Percentiles rank a stretch among this genome's conserved stretches.
Conservation (phyloP, 768 basidiomycete species). For the Phanerodontia chrysosporium region DNA sequence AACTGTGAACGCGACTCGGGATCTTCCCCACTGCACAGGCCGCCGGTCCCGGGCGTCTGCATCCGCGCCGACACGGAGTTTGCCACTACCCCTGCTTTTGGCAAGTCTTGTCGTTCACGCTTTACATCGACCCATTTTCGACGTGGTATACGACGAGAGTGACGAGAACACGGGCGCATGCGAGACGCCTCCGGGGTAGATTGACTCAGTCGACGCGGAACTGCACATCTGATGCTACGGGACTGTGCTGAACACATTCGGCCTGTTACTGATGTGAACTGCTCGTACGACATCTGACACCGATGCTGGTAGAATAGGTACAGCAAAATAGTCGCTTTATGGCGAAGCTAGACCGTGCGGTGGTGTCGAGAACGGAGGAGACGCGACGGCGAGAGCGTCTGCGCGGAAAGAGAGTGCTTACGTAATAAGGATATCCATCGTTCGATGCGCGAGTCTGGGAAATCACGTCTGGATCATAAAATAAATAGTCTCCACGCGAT, state of each 20-base stretch:
- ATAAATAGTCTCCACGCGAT: conserved; percentile 12
- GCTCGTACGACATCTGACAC: no score
- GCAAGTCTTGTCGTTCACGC: neutral
- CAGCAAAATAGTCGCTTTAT: no score
- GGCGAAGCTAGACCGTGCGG: neutral
- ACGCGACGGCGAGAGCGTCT: conserved; percentile 1
- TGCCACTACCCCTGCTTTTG: neutral
- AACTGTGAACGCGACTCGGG: conserved; percentile 3
- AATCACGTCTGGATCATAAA: neutral
- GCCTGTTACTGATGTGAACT: no score
- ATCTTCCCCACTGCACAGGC: neutral
- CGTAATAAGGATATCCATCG: conserved; percentile 10
- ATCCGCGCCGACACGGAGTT: neutral
- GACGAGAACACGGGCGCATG: no score
- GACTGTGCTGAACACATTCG: no score
- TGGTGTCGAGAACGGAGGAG: neutral
- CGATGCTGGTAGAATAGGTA: no score
- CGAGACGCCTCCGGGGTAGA: no score
- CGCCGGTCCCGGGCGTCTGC: neutral
- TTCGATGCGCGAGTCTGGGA: conserved; percentile 8
- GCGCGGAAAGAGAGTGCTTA: neutral
- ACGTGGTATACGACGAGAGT: no score
- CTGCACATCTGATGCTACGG: no score
- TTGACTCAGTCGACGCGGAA: no score
- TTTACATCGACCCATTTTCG: no score